Conservation (phyloP, 768 basidiomycete species). For the Kwoniella newhampshirensis region DNA sequence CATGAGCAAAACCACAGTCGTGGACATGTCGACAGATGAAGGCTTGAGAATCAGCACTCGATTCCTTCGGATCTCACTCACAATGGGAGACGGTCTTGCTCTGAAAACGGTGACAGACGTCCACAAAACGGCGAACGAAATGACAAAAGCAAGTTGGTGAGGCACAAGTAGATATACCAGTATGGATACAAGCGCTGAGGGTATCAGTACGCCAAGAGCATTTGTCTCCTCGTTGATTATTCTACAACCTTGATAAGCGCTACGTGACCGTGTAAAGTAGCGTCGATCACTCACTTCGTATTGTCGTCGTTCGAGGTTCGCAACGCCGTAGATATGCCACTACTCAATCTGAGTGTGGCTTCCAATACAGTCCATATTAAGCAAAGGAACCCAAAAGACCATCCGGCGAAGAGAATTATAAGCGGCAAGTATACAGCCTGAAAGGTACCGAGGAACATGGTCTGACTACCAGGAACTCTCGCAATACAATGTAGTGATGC, state of each 20-base stretch:
- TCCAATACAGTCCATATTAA: neutral
- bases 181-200: constrained; percentile 25
- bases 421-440: constrained; percentile 6
- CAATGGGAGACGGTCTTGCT: neutral
- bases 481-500: neutral
- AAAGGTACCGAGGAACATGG: constrained; percentile 4
- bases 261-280: no score
- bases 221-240: no score
- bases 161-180: constrained; percentile 77
- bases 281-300: neutral
- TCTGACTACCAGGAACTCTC: neutral
- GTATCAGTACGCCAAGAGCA: neutral
- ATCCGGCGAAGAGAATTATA: constrained; percentile 6
- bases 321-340: neutral
- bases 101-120: neutral
- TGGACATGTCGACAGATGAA: constrained; percentile 1
- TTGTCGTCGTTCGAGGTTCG: neutral
- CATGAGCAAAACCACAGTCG: constrained; percentile 69
- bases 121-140: constrained; percentile 59
- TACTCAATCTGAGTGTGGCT: neutral
- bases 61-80: neutral
- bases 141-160: constrained; percentile 86
- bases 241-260: no score
- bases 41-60: neutral
- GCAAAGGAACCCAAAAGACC: constrained; percentile 8